Evolutionary conservation across 305 asterid species (phyloP).

Genomic region (Fraxinus platypoda): DNA sequence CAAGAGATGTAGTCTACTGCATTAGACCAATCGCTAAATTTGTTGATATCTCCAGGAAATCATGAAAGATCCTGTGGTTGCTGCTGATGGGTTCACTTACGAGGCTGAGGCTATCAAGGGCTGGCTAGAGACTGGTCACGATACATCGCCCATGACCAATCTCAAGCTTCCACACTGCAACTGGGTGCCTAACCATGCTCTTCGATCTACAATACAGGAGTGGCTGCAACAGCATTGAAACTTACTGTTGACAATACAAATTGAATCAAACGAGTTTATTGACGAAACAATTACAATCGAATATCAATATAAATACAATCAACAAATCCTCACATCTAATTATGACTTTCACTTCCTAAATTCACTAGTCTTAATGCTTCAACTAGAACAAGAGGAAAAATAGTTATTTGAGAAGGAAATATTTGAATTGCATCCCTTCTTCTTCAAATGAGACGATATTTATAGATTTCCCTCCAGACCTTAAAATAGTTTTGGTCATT

Average conservation of each 20-base stretch:
- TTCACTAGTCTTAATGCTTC: not conserved
- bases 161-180: slow-evolving; percentile 57
- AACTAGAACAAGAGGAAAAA: not conserved
- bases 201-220: slow-evolving; percentile 91
- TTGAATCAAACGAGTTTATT: not conserved
- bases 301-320: not conserved
- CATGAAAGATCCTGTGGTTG: slow-evolving; percentile 93
- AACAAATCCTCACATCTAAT: not conserved
- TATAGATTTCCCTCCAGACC: not conserved
- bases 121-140: slow-evolving; percentile 80
- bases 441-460: not conserved
- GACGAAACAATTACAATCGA: not conserved
- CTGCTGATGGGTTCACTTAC: slow-evolving; percentile 89
- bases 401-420: not conserved
- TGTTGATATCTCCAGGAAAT: slow-evolving; percentile 49
- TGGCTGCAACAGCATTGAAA: slow-evolving; percentile 62
- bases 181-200: slow-evolving; percentile 73
- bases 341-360: not conserved
- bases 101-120: slow-evolving; percentile 87
- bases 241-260: not conserved
- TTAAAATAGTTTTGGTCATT: not conserved
- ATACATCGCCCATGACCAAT: slow-evolving; percentile 89
- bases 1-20: not conserved
- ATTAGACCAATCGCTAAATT: not conserved
- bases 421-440: not conserved